These are phyloP conservation scores for Zygoascus hellenicus DNA, from an alignment of 1,139 yeast species.

Conservation along the genomic window DNA sequence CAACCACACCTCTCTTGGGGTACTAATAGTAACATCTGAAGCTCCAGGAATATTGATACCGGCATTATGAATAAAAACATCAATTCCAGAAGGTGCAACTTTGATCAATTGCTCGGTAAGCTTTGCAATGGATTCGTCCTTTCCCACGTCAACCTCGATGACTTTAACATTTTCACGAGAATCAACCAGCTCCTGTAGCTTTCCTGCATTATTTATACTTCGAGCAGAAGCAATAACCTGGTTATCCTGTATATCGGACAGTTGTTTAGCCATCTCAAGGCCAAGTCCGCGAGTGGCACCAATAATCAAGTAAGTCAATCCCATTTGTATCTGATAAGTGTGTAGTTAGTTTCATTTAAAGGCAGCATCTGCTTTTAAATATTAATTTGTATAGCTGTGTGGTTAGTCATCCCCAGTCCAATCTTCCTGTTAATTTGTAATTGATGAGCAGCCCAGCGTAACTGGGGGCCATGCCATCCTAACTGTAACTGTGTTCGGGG, in stretches of 20 bases:
- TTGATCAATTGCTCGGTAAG: conserved; percentile 22
- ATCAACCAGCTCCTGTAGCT: conserved; percentile 13
- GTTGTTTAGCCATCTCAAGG: conserved; percentile 26
- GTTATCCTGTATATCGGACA: conserved; percentile 22
- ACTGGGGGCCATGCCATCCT: too few relatives aligned
- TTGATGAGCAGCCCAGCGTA: too few relatives aligned
- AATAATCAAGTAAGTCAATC: conserved; percentile 23
- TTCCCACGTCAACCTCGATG: conserved; percentile 25
- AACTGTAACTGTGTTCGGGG: too few relatives aligned
- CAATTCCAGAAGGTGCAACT: conserved; percentile 28
- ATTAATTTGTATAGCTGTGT: too few relatives aligned
- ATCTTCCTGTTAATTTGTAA: too few relatives aligned
- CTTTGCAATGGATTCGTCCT: conserved; percentile 18
- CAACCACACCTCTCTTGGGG: too few relatives aligned
- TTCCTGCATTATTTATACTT: conserved; percentile 13
- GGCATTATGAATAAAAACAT: conserved; percentile 47
- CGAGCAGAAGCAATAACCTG: conserved; percentile 33
- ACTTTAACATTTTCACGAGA: conserved; percentile 23
- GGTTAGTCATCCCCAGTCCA: too few relatives aligned
- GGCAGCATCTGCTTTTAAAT: too few relatives aligned
- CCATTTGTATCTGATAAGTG: not conserved
- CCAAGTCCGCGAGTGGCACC: conserved; percentile 38
- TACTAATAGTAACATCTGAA: too few relatives aligned
- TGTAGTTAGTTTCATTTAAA: too few relatives aligned
- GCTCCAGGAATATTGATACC: conserved; percentile 32